A percentile compares a stretch with the other conserved stretches of the same genome.
These are phyloP conservation scores for Phytopythium kandeliae DNA, from an alignment of 352 stramenopile genomes.

Conservation along the genomic window DNA sequence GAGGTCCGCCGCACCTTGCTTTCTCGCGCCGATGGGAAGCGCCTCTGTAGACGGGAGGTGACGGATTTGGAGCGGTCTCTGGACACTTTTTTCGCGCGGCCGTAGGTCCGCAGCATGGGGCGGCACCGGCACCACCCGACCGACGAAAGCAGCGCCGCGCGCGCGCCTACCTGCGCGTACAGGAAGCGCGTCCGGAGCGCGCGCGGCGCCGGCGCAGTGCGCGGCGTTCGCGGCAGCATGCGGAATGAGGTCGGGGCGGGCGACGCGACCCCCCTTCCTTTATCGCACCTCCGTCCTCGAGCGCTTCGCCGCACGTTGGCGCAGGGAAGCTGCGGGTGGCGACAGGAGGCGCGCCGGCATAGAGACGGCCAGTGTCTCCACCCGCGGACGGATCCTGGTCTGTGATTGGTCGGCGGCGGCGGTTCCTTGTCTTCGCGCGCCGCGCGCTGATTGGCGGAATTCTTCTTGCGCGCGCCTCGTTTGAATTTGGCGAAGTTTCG, in stretches of 20 bases:
- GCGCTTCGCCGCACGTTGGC: not conserved
- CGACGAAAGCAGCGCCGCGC: not conserved
- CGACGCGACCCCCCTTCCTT: constrained; percentile 37
- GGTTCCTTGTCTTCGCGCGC: constrained; percentile 25
- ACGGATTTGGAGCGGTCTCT: not conserved
- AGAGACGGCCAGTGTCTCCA: constrained; percentile 1
- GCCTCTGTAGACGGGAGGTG: not conserved
- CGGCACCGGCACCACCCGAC: not conserved
- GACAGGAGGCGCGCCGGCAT: not conserved
- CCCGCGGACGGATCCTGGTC: not conserved
- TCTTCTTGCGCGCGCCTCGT: not conserved
- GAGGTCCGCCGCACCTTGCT: no score
- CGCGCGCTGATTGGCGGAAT: constrained; percentile 35
- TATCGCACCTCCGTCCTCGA: constrained; percentile 20
- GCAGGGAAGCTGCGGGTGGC: not conserved
- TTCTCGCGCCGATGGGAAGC: constrained; percentile 5
- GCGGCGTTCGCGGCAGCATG: constrained; percentile 14
- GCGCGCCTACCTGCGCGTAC: not conserved
- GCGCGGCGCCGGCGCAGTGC: constrained; percentile 1
- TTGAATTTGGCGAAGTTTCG: constrained; percentile 11
- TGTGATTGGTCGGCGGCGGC: constrained; percentile 19
- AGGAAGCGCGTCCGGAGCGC: constrained; percentile 7
- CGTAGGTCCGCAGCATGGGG: not conserved
- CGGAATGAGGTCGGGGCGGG: constrained; percentile 15
- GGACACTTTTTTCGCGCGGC: not conserved